Conservation (phyloP, 169 alveolate species). For the Eimeria brunetti region DNA sequence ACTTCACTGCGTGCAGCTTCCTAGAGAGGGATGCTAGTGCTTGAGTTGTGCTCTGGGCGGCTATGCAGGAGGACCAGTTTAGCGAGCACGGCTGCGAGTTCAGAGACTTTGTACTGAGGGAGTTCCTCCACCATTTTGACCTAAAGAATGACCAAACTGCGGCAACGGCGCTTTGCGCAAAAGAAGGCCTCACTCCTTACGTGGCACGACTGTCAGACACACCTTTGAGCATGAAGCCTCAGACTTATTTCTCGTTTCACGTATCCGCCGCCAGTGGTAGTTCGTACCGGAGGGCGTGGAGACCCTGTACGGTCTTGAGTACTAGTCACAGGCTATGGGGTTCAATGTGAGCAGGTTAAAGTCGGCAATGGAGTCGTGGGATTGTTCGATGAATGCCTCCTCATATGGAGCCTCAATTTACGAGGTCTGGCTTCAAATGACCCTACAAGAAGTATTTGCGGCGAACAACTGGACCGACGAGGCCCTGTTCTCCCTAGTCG, state of each 20-base stretch:
- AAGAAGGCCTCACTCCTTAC: conserved; percentile 24
- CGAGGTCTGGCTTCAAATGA: conserved; percentile 79
- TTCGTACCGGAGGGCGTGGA: background rate
- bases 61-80: conserved; percentile 22
- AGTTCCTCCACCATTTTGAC: conserved; percentile 29
- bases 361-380: conserved; percentile 58
- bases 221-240: background rate
- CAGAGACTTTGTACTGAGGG: conserved; percentile 32
- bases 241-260: background rate
- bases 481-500: conserved; percentile 42
- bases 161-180: conserved; percentile 50
- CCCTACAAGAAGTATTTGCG: conserved; percentile 52
- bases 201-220: conserved; percentile 46
- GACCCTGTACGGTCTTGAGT: background rate
- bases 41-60: background rate
- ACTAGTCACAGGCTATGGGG: background rate
- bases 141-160: conserved; percentile 46
- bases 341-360: conserved; percentile 43
- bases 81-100: conserved; percentile 71
- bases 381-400: conserved; percentile 58
- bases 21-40: background rate
- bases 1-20: background rate
- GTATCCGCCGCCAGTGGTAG: background rate
- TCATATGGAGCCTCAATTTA: conserved; percentile 71
- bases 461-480: conserved; percentile 57